Base-by-base conservation (phyloP, 768 basidiomycete species). In the Floccularia luteovirens region DNA sequence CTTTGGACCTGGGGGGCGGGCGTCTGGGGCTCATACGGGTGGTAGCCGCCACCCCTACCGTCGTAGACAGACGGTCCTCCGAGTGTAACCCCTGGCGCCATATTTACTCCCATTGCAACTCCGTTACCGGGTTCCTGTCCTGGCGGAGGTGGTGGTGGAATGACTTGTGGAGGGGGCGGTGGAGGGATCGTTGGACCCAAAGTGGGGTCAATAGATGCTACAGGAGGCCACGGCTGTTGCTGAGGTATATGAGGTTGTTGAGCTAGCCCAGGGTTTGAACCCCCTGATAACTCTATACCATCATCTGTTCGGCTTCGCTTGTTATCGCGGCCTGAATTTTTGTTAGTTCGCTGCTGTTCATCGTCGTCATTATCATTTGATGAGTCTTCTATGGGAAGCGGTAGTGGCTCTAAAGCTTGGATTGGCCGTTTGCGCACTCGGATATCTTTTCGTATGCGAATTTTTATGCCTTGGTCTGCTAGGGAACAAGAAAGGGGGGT, bases 381-480 rank as follows among this genome's bases (percentile, higher is more conserved):
- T 5, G 50, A 48, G 31, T 46, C 48, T 23, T 56, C 56, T 1
- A 53, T 28, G 1, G 51, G 51, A 21, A 56, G 43, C 4, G 55
- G 44, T n/a, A 61, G 22, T 4, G 58, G 58, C 8, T 69, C 61
- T 4, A 61, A 55, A 0, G 64, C 61, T 24, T 65, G 63, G 19
- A 67, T 69, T 3, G 79, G 75, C 8, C 80, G 68, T 56, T 89
- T 90, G 46, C 89, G 75, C 19, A 86, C 81, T 1, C 89, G 79
- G 24, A 91, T 89, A 43, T 93, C 90, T 59, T 92, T 93, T 24
- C 91, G 77, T 39, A 93, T 93, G 22, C 90, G 81, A 39, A 94
- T 92, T 62, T 93, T 94, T 62, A 93, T 90, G 17, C 91, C 91
- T 60, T 93, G 91, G 54, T 93, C 90, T n/a, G 90, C 90, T 40